Evolutionary conservation across 176 grass and related monocot species (phyloP).

Genomic region (Urochloa ruziziensis): DNA sequence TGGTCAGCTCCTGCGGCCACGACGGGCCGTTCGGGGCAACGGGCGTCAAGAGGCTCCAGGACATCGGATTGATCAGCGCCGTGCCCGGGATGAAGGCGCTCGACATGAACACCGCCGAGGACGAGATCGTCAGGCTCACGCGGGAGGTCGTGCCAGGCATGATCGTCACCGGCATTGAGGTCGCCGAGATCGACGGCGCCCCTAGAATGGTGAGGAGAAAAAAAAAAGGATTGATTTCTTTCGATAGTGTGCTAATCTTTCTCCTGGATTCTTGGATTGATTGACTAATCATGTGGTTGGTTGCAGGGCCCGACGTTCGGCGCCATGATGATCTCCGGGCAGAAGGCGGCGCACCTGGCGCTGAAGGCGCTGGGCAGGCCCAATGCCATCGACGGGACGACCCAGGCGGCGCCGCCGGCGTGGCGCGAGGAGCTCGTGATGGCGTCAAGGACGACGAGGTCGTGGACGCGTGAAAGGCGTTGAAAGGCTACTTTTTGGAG

Average conservation of each 20-base stretch:
- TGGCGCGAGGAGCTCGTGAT: conserved; percentile 55
- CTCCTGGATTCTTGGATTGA: too few relatives aligned
- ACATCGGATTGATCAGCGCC: too few relatives aligned
- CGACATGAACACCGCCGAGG: too few relatives aligned
- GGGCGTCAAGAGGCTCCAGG: too few relatives aligned
- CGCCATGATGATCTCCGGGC: conserved; percentile 98
- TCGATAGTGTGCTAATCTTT: too few relatives aligned
- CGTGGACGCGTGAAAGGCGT: conserved; percentile 53
- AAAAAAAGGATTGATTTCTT: neutral
- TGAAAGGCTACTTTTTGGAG: too few relatives aligned
- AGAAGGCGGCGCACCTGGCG: conserved; percentile 96
- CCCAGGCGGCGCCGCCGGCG: conserved; percentile 21
- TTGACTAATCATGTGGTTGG: too few relatives aligned
- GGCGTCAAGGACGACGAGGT: conserved; percentile 56
- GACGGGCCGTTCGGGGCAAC: too few relatives aligned
- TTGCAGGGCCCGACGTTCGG: conserved; percentile 95
- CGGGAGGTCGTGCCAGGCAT: too few relatives aligned
- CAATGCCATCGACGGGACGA: conserved; percentile 76
- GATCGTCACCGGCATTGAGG: conserved; percentile 67
- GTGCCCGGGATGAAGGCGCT: too few relatives aligned
- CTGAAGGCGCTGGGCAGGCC: conserved; percentile 85
- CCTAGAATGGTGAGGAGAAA: conserved; percentile 68
- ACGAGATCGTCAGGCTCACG: too few relatives aligned
- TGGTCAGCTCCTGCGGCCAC: too few relatives aligned
- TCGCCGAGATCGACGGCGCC: conserved; percentile 92